phyloP scores from a whole-genome alignment of 805 yeast species.

The Candida xiaguanensis region DNA sequence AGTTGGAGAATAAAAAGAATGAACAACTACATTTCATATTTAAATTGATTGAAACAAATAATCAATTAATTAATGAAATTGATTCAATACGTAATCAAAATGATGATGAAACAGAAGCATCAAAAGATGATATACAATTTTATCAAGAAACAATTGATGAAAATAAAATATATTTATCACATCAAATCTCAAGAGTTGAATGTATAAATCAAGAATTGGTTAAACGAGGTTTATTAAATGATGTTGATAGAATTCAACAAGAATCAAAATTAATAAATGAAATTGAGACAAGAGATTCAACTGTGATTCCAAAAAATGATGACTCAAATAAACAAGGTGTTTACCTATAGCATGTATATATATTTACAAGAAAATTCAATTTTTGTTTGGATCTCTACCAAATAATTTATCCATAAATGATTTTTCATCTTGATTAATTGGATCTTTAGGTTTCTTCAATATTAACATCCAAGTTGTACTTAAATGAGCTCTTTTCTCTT shows the following conservation, averaged over 20 bases:
- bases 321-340: constrained; percentile 17
- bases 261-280: constrained; percentile 6
- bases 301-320: no score
- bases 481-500: constrained; percentile 76
- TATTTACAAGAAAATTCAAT: constrained; percentile 8
- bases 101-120: constrained; percentile 23
- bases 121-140: constrained; percentile 45
- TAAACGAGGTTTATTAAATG: constrained; percentile 30
- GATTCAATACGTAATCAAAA: constrained; percentile 13
- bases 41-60: constrained; percentile 52
- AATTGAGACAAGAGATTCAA: constrained; percentile 3
- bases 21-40: constrained; percentile 36
- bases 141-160: constrained; percentile 56
- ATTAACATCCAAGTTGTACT: constrained; percentile 91
- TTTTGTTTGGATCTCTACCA: constrained; percentile 22
- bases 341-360: constrained; percentile 13
- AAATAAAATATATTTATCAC: constrained; percentile 50
- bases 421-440: constrained; percentile 41
- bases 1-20: constrained; percentile 13
- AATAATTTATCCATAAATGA: constrained; percentile 39
- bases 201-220: constrained; percentile 46
- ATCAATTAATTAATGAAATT: constrained; percentile 42
- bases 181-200: constrained; percentile 45
- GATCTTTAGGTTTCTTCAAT: constrained; percentile 71
- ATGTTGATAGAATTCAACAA: constrained; percentile 4